phyloP scores from a whole-genome alignment of 192 early-diverging fungal genomes.

The Podila minutissima region DNA sequence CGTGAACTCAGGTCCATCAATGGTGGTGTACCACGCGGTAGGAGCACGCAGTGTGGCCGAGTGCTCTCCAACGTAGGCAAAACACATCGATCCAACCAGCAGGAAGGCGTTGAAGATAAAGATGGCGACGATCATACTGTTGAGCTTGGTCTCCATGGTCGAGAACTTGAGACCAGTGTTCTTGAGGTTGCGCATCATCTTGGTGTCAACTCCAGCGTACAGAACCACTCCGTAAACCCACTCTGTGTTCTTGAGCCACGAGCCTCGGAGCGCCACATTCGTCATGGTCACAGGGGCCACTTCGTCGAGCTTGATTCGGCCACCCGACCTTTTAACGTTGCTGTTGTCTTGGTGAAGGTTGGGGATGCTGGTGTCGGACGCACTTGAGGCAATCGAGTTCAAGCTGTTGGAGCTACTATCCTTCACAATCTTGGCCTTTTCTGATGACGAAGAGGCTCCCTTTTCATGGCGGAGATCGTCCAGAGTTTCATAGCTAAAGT shows the following conservation, averaged over 20 bases:
- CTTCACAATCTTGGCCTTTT: background rate
- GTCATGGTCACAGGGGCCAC: slow-evolving; percentile 89
- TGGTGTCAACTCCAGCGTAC: slow-evolving; percentile 96
- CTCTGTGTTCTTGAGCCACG: slow-evolving; percentile 91
- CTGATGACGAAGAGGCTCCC: background rate
- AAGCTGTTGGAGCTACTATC: slow-evolving; percentile 18
- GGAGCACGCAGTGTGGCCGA: slow-evolving; percentile 25
- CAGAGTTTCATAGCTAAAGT: slow-evolving; percentile 23
- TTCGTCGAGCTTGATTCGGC: slow-evolving; percentile 54
- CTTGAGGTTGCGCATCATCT: slow-evolving; percentile 91
- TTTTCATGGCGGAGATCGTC: slow-evolving; percentile 1
- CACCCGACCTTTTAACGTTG: slow-evolving; percentile 29
- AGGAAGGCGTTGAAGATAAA: slow-evolving; percentile 62
- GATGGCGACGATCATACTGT: slow-evolving; percentile 73
- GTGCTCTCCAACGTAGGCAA: slow-evolving; percentile 34
- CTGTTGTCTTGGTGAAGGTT: background rate
- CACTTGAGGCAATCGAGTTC: slow-evolving; percentile 3
- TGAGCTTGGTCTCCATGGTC: slow-evolving; percentile 76
- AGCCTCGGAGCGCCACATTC: slow-evolving; percentile 90
- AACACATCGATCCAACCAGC: slow-evolving; percentile 56
- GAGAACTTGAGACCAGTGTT: slow-evolving; percentile 75
- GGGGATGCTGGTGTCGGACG: background rate
- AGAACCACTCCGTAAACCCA: slow-evolving; percentile 93
- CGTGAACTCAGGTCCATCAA: slow-evolving; percentile 15
- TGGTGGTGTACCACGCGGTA: slow-evolving; percentile 32